A percentile compares a stretch with the other conserved stretches of the same genome.
These are phyloP conservation scores for Coniella lustricola DNA, from an alignment of 2,329 filamentous ascomycete genomes.

Conservation along the genomic window DNA sequence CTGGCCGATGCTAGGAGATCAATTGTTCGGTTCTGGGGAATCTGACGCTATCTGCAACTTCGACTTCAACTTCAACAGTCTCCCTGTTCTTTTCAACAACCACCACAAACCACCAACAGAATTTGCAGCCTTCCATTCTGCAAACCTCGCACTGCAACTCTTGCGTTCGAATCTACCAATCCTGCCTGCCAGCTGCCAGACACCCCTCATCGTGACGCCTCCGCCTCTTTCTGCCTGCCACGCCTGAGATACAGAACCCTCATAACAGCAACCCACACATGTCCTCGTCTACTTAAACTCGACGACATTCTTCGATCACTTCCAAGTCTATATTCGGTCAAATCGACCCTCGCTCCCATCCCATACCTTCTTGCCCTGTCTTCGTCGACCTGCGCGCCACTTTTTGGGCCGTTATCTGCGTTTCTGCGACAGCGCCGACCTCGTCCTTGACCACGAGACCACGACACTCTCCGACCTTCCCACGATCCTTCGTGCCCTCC, in stretches of 20 bases:
- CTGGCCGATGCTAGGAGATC: background rate
- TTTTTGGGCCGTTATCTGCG: background rate
- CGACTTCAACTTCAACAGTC: too few relatives aligned
- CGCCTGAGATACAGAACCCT: background rate
- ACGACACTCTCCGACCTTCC: background rate
- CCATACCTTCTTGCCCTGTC: background rate
- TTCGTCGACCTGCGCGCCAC: background rate
- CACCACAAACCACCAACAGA: too few relatives aligned
- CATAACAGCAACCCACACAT: too few relatives aligned
- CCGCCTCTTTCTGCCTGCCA: background rate
- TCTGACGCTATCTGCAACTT: conserved; percentile 2
- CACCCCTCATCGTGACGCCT: background rate
- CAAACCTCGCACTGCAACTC: too few relatives aligned
- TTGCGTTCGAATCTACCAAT: too few relatives aligned
- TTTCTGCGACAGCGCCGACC: background rate
- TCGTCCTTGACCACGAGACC: background rate
- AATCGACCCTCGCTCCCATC: background rate
- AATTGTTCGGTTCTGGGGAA: background rate
- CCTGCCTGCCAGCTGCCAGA: background rate
- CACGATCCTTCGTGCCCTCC: background rate
- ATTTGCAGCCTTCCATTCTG: too few relatives aligned
- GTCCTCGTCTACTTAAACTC: too few relatives aligned
- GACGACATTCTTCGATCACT: background rate
- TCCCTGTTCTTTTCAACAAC: background rate
- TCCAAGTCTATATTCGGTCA: background rate